phyloP scores from a whole-genome alignment of 345 rosid species.

The Punica granatum region DNA sequence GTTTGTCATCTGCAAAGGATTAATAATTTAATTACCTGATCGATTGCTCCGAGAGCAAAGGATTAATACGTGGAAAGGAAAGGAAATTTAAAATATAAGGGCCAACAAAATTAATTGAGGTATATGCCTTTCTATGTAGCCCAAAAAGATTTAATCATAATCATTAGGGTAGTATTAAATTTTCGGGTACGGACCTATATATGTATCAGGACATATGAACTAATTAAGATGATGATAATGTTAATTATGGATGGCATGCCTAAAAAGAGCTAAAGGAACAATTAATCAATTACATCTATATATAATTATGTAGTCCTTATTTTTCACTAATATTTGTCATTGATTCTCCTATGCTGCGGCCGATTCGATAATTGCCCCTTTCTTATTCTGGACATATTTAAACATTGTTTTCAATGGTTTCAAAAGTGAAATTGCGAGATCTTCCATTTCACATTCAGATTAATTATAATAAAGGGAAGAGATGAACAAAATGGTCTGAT shows the following conservation, averaged over 20 bases:
- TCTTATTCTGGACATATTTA: no score
- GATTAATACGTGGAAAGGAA: not conserved
- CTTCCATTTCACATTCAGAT: no score
- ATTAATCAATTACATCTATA: not conserved
- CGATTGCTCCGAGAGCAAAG: not conserved
- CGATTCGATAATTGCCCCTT: not conserved
- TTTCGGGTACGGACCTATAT: no score
- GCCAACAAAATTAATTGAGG: no score
- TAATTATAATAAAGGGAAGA: no score
- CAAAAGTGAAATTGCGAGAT: no score
- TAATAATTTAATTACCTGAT: not conserved
- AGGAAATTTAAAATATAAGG: not conserved
- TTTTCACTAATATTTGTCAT: not conserved
- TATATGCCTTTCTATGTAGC: no score
- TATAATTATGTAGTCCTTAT: not conserved
- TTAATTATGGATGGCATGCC: not conserved
- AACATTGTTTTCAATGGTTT: no score
- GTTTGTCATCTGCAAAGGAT: no score
- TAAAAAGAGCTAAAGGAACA: not conserved
- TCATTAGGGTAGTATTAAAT: not conserved
- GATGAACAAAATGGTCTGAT: no score
- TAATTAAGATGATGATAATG: conserved; percentile 2
- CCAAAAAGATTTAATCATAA: not conserved
- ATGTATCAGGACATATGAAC: not conserved
- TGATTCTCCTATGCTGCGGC: not conserved